Conservation (phyloP, 768 basidiomycete genomes). For the Amanita rubescens region DNA sequence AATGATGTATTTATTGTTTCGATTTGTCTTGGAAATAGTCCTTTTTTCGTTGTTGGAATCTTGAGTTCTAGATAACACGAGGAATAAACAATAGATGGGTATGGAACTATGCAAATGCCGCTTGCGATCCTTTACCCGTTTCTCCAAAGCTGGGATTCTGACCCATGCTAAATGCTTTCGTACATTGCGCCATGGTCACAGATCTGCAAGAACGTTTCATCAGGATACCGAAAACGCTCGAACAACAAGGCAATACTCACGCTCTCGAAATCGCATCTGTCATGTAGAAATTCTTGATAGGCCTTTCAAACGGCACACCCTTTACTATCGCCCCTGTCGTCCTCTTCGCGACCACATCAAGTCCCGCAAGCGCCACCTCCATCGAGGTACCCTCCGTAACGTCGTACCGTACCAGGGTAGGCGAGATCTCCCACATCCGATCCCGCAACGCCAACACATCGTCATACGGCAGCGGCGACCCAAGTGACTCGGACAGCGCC, state of each 20-base stretch:
- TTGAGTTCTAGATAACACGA: background rate
- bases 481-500: conserved; percentile 86
- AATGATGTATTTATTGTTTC: background rate
- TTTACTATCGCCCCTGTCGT: conserved; percentile 45
- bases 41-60: background rate
- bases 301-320: conserved; percentile 63
- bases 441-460: conserved; percentile 79
- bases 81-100: conserved; percentile 1
- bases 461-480: conserved; percentile 79
- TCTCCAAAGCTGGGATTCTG: conserved; percentile 54
- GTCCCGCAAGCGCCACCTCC: conserved; percentile 64
- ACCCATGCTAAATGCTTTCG: conserved; percentile 75
- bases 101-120: conserved; percentile 36
- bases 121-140: conserved; percentile 37
- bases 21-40: background rate
- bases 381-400: conserved; percentile 66
- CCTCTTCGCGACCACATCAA: conserved; percentile 46
- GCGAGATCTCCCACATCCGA: conserved; percentile 95
- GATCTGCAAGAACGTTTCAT: conserved; percentile 41
- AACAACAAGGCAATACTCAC: conserved; percentile 38
- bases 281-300: conserved; percentile 91
- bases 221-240: background rate
- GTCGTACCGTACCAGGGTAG: conserved; percentile 83
- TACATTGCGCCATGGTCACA: conserved; percentile 96
- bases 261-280: conserved; percentile 94